Evolutionary conservation across 2,329 filamentous ascomycete genomes (phyloP).

Genomic region (Chaetomium strumarium): DNA sequence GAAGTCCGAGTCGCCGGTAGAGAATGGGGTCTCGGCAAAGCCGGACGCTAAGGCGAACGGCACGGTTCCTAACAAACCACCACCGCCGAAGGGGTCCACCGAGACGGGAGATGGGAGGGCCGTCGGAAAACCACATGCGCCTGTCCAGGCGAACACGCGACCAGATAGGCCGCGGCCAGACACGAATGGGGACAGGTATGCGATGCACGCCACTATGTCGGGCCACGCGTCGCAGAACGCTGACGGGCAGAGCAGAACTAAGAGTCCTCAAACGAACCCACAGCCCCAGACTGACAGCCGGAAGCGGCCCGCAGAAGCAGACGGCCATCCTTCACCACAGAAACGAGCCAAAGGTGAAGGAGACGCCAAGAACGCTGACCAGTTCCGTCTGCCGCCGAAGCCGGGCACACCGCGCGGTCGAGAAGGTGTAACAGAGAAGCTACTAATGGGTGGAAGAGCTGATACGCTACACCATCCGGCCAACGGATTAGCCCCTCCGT

Average conservation of each 20-base stretch:
- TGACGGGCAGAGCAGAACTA: conserved; percentile 24
- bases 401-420: conserved; percentile 17
- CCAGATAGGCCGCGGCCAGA: conserved; percentile 29
- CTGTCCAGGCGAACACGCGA: conserved; percentile 25
- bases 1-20: conserved; percentile 34
- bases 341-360: conserved; percentile 43
- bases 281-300: conserved; percentile 39
- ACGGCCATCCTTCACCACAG: conserved; percentile 38
- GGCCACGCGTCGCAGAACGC: conserved; percentile 1
- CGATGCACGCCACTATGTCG: neutral
- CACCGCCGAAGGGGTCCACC: conserved; percentile 14
- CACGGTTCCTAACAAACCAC: conserved; percentile 13
- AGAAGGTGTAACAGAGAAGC: conserved; percentile 15
- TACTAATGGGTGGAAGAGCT: conserved; percentile 13
- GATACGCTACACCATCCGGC: conserved; percentile 18
- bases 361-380: conserved; percentile 16
- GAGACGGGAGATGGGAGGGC: conserved; percentile 21
- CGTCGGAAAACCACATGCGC: conserved; percentile 19
- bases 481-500: conserved; percentile 20
- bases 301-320: conserved; percentile 41
- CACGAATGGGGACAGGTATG: conserved; percentile 30
- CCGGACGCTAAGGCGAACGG: conserved; percentile 21
- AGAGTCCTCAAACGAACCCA: conserved; percentile 29
- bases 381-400: conserved; percentile 15
- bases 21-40: conserved; percentile 21